Percentiles rank a stretch among this genome's conserved stretches.
These are phyloP conservation scores for Ceratonia siliqua DNA, from an alignment of 306 rosid genomes.

Conservation along the genomic window DNA sequence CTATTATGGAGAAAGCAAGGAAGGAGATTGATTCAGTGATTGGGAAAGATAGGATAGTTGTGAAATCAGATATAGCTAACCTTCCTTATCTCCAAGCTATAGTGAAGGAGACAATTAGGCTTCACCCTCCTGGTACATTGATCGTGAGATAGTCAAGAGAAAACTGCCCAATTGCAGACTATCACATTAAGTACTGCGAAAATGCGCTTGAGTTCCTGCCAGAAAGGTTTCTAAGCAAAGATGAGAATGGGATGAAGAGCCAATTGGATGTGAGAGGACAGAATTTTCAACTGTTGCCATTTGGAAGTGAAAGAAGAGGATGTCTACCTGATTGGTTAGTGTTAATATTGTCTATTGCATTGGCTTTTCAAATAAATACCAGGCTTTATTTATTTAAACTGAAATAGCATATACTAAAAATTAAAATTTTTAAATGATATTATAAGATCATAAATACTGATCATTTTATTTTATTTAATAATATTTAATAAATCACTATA, in stretches of 20 bases:
- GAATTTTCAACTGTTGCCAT: conserved; percentile 36
- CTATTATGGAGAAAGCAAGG: conserved; percentile 36
- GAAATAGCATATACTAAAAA: no score
- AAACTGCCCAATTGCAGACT: conserved; percentile 39
- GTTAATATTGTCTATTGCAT: no score
- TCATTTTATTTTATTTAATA: no score
- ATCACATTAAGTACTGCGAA: conserved; percentile 38
- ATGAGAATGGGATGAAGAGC: conserved; percentile 27
- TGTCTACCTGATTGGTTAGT: no score
- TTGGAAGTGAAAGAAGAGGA: background rate
- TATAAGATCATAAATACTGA: no score
- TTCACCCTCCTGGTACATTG: conserved; percentile 55
- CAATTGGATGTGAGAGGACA: conserved; percentile 50
- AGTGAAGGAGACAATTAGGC: conserved; percentile 48
- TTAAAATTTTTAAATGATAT: no score
- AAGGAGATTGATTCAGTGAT: conserved; percentile 51
- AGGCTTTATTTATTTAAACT: no score
- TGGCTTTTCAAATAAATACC: no score
- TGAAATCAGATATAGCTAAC: conserved; percentile 50
- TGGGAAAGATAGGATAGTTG: conserved; percentile 37
- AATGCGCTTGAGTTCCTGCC: conserved; percentile 43
- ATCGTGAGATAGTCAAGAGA: conserved; percentile 44
- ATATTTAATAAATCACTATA: no score
- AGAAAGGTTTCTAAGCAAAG: conserved; percentile 39
- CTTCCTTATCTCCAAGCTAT: conserved; percentile 55